Conservation (phyloP, 371 early-diverging fungal species). For the Phascolomyces articulosus region DNA sequence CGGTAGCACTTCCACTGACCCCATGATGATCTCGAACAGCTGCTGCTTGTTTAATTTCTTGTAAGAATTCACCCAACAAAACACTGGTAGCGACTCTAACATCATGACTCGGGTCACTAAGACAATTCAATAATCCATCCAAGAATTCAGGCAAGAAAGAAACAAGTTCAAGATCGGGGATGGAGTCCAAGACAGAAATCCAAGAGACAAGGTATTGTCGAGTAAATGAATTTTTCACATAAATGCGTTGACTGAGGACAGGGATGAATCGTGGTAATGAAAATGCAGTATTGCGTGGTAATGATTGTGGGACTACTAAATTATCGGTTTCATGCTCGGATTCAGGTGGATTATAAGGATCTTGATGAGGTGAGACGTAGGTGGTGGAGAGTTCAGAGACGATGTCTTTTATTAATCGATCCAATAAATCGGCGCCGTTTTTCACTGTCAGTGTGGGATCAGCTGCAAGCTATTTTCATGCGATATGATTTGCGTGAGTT, state of each 20-base stretch:
- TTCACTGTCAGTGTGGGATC: constrained; percentile 87
- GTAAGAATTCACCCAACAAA: constrained; percentile 74
- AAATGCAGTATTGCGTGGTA: constrained; percentile 62
- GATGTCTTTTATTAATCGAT: constrained; percentile 91
- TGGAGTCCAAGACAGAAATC: constrained; percentile 84
- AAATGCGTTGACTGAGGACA: constrained; percentile 83
- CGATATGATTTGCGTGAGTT: too few relatives aligned
- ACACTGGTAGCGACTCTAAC: constrained; percentile 73
- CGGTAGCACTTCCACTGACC: too few relatives aligned
- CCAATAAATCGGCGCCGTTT: constrained; percentile 87
- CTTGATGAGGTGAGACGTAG: constrained; percentile 46
- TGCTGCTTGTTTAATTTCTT: constrained; percentile 81
- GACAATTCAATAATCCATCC: constrained; percentile 81
- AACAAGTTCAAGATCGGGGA: constrained; percentile 90
- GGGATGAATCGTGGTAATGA: constrained; percentile 88
- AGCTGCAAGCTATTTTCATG: constrained; percentile 61
- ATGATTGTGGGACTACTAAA: constrained; percentile 23
- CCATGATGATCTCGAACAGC: constrained; percentile 47
- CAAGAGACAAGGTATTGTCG: constrained; percentile 90
- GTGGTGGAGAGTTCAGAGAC: constrained; percentile 84
- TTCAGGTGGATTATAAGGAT: constrained; percentile 35
- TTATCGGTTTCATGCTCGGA: constrained; percentile 14
- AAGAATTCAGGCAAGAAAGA: constrained; percentile 86
- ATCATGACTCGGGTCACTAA: constrained; percentile 86
- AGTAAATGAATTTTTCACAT: constrained; percentile 81